phyloP scores from a whole-genome alignment of 2,329 filamentous ascomycete species.

The Fusarium staphyleae region DNA sequence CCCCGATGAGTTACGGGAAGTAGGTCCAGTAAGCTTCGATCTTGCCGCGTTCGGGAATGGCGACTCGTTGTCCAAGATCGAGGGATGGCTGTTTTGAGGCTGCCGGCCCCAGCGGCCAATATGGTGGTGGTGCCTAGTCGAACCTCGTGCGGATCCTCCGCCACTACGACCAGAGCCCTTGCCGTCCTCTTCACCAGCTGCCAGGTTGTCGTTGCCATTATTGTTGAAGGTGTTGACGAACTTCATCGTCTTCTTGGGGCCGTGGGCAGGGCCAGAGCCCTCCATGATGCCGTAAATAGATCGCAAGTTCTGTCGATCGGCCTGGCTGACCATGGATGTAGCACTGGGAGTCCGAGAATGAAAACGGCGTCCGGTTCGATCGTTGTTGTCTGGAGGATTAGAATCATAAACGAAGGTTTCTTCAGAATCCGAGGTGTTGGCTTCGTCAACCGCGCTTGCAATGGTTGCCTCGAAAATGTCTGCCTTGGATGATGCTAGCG shows the following conservation, averaged over 20 bases:
- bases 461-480: slow-evolving; percentile 98
- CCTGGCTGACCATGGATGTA: slow-evolving; percentile 79
- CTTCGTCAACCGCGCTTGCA: slow-evolving; percentile 93
- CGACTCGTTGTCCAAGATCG: slow-evolving; percentile 78
- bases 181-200: slow-evolving; percentile 70
- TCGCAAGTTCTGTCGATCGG: slow-evolving; percentile 65
- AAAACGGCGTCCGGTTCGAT: slow-evolving; percentile 71
- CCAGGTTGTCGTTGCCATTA: slow-evolving; percentile 59
- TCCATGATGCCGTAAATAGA: slow-evolving; percentile 75
- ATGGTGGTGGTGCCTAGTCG: slow-evolving; percentile 77
- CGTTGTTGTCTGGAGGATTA: slow-evolving; percentile 77
- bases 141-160: slow-evolving; percentile 68
- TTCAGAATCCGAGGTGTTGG: slow-evolving; percentile 94
- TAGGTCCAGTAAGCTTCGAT: slow-evolving; percentile 66
- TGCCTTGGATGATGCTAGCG: slow-evolving; percentile 70
- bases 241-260: slow-evolving; percentile 89
- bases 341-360: slow-evolving; percentile 95
- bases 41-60: slow-evolving; percentile 74
- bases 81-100: slow-evolving; percentile 70
- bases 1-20: slow-evolving; percentile 67
- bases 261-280: slow-evolving; percentile 52
- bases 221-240: slow-evolving; percentile 83
- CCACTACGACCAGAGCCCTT: slow-evolving; percentile 65
- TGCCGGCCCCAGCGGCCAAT: slow-evolving; percentile 77
- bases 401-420: slow-evolving; percentile 99